Evolutionary conservation across 1,284 basidiomycete species (phyloP).

Genomic region (Ceratobasidium sp.): DNA sequence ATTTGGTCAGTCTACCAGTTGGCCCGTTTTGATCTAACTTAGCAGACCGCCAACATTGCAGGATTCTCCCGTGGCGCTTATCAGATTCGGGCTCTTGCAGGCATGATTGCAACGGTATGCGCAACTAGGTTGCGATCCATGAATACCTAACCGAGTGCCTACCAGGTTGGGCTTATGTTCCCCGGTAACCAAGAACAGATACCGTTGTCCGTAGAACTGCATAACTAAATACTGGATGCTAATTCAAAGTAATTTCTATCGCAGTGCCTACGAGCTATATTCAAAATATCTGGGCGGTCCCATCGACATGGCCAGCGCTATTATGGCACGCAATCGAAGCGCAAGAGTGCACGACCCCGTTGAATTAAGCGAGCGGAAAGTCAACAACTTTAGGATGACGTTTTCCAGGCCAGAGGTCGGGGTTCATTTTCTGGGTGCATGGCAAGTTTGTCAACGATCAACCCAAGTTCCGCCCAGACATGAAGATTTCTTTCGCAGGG

Average conservation of each 20-base stretch:
- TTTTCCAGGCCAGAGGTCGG: constrained; percentile 56
- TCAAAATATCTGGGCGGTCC: not conserved
- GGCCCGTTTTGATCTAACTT: no score
- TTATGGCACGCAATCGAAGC: no score
- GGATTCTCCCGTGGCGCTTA: constrained; percentile 65
- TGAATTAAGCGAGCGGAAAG: not conserved
- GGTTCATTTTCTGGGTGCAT: constrained; percentile 59
- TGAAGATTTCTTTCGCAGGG: constrained; percentile 56
- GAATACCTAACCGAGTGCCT: no score
- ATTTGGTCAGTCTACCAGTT: constrained; percentile 48
- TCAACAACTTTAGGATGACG: constrained; percentile 56
- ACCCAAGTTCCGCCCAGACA: no score
- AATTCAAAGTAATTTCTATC: no score
- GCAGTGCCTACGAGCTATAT: not conserved
- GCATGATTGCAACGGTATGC: constrained; percentile 61
- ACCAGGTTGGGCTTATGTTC: constrained; percentile 57
- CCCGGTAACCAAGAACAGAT: constrained; percentile 58
- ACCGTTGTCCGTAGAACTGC: constrained; percentile 54
- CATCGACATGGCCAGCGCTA: no score
- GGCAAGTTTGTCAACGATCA: constrained; percentile 54
- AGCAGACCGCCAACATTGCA: no score
- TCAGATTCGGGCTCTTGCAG: constrained; percentile 61
- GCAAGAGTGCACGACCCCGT: no score
- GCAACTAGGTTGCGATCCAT: no score
- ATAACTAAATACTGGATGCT: no score